phyloP scores from a whole-genome alignment of 2,329 filamentous ascomycete genomes.

The Fusarium sp. region DNA sequence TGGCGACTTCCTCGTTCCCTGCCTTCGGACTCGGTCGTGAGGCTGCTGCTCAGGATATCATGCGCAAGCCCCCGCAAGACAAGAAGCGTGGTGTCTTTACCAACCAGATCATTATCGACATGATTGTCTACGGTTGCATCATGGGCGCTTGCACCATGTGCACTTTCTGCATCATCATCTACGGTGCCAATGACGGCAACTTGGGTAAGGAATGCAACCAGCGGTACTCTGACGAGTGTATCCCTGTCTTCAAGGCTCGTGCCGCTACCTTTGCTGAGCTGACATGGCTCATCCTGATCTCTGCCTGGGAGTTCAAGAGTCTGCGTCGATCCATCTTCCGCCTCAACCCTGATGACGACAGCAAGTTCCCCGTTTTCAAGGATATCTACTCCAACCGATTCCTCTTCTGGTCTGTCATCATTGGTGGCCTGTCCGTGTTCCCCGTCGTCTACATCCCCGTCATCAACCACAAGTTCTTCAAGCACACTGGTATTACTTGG shows the following conservation, averaged over 20 bases:
- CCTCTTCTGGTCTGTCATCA: slow-evolving; percentile 74
- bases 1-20: slow-evolving; percentile 88
- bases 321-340: slow-evolving; percentile 78
- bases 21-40: slow-evolving; percentile 91
- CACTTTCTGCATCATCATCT: slow-evolving; percentile 75
- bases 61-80: slow-evolving; percentile 83
- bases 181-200: slow-evolving; percentile 65
- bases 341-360: slow-evolving; percentile 66
- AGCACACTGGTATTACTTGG: slow-evolving; percentile 78
- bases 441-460: slow-evolving; percentile 79
- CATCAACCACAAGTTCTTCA: slow-evolving; percentile 78
- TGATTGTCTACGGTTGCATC: slow-evolving; percentile 82
- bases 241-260: slow-evolving; percentile 75
- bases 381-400: slow-evolving; percentile 79
- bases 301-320: slow-evolving; percentile 83
- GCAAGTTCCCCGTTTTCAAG: slow-evolving; percentile 65
- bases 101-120: slow-evolving; percentile 81
- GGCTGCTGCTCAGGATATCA: slow-evolving; percentile 78
- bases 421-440: slow-evolving; percentile 72
- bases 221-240: slow-evolving; percentile 65
- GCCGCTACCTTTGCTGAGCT: slow-evolving; percentile 80
- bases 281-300: slow-evolving; percentile 79
- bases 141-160: slow-evolving; percentile 77
- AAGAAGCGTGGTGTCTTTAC: slow-evolving; percentile 79
- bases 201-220: slow-evolving; percentile 75